Percentiles rank a stretch among this genome's conserved stretches.
phyloP scores from a whole-genome alignment of 108 stramenopile species.

The Seminavis robusta region DNA sequence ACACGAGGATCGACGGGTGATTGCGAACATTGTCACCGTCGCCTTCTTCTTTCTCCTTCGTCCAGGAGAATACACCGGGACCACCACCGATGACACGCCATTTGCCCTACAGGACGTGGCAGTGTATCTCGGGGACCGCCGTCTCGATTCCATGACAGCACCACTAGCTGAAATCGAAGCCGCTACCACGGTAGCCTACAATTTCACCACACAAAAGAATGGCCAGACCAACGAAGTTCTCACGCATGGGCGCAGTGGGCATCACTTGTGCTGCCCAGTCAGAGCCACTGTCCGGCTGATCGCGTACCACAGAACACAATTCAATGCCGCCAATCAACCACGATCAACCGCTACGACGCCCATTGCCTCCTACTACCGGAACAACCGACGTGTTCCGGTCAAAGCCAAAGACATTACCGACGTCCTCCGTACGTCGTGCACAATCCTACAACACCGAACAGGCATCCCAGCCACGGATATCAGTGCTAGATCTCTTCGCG shows the following conservation, averaged over 20 bases:
- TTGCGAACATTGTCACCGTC: conserved; percentile 34
- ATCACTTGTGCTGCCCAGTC: conserved; percentile 37
- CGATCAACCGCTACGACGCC: neutral
- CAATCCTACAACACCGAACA: conserved; percentile 1
- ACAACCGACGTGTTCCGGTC: neutral
- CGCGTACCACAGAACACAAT: conserved; percentile 7
- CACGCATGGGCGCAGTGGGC: conserved; percentile 23
- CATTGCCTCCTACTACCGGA: neutral
- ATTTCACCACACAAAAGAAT: conserved; percentile 35
- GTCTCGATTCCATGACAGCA: neutral
- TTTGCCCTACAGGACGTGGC: conserved; percentile 17
- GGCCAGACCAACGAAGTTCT: conserved; percentile 34
- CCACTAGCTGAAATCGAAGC: conserved; percentile 1
- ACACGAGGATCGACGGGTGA: too few species aligned
- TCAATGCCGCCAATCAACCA: too few species aligned
- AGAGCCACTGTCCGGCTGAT: conserved; percentile 15
- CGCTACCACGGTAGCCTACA: conserved; percentile 13
- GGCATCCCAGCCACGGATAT: conserved; percentile 30
- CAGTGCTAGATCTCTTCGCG: conserved; percentile 37
- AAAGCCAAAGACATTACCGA: conserved; percentile 4
- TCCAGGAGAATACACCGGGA: conserved; percentile 33
- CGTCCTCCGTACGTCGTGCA: conserved; percentile 2
- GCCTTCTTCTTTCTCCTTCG: conserved; percentile 53
- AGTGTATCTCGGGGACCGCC: conserved; percentile 14
- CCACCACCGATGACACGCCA: conserved; percentile 5